Percentiles rank a stretch among this genome's conserved stretches.
These are phyloP conservation scores for Domatiomyces globalis DNA, from an alignment of 2,329 filamentous ascomycete species.

Conservation along the genomic window DNA sequence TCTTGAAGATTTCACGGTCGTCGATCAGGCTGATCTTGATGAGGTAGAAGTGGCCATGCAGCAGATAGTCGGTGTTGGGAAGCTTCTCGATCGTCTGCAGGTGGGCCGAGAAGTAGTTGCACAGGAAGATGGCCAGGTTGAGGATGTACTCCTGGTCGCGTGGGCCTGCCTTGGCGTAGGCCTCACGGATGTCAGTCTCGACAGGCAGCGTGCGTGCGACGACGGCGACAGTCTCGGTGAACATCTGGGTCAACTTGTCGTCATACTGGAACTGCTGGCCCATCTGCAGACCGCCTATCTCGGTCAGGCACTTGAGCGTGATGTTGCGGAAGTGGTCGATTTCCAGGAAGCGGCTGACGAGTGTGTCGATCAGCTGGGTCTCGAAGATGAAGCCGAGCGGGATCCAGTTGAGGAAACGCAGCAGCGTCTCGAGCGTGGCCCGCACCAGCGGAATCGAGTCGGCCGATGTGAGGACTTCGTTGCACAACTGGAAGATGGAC, in stretches of 20 bases:
- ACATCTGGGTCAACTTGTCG: conserved; percentile 95
- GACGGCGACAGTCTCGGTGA: conserved; percentile 85
- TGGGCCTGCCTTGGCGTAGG: conserved; percentile 81
- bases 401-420: conserved; percentile 98
- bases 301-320: conserved; percentile 89
- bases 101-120: conserved; percentile 93
- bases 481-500: conserved; percentile 93
- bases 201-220: conserved; percentile 90
- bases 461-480: conserved; percentile 82
- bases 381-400: conserved; percentile 97
- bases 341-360: conserved; percentile 83
- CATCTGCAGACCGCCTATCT: conserved; percentile 88
- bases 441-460: conserved; percentile 80
- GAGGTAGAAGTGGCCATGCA: conserved; percentile 93
- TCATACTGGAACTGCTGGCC: conserved; percentile 66
- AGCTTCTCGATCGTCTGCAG: conserved; percentile 88
- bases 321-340: conserved; percentile 92
- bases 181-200: conserved; percentile 75
- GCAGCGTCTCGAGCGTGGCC: conserved; percentile 87
- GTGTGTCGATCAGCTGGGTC: conserved; percentile 85
- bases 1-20: conserved; percentile 98
- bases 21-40: conserved; percentile 98
- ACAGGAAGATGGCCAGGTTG: conserved; percentile 87
- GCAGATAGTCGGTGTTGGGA: conserved; percentile 85
- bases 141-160: conserved; percentile 95